Percentiles rank a stretch among this genome's conserved stretches.
phyloP scores from a whole-genome alignment of 371 early-diverging fungal genomes.

The Conidiobolus incongruus region DNA sequence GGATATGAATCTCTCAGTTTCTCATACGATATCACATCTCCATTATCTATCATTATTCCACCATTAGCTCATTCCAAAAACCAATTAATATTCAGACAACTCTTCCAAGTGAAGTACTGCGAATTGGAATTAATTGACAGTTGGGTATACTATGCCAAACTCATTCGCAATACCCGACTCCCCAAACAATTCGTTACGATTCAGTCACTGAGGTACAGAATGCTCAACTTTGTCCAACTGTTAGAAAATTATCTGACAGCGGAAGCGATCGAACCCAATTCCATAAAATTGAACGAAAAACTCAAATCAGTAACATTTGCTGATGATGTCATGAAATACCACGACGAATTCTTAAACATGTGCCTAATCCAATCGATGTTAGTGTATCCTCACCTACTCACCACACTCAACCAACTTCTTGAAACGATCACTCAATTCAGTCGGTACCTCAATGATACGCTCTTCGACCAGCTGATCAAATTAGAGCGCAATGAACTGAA shows the following conservation, averaged over 20 bases:
- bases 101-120: conserved; percentile 61
- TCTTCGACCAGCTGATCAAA: too few species aligned
- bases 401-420: too few species aligned
- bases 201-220: conserved; percentile 41
- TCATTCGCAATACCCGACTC: not conserved
- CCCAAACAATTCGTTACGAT: conserved; percentile 18
- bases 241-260: conserved; percentile 62
- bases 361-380: conserved; percentile 81
- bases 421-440: too few species aligned
- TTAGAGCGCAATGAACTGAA: too few species aligned
- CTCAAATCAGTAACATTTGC: conserved; percentile 43
- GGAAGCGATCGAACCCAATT: conserved; percentile 79
- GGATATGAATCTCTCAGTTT: conserved; percentile 61
- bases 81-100: conserved; percentile 69
- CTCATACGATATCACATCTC: conserved; percentile 58
- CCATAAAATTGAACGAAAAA: conserved; percentile 34
- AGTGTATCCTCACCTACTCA: too few species aligned
- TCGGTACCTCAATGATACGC: too few species aligned
- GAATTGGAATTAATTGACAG: conserved; percentile 49
- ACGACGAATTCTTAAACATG: conserved; percentile 61
- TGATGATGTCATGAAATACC: conserved; percentile 59
- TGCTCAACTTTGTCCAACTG: conserved; percentile 75
- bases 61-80: conserved; percentile 67
- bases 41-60: conserved; percentile 68
- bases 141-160: conserved; percentile 38